phyloP scores from a whole-genome alignment of 2,329 filamentous ascomycete species.

The Exophiala dermatitidis region DNA sequence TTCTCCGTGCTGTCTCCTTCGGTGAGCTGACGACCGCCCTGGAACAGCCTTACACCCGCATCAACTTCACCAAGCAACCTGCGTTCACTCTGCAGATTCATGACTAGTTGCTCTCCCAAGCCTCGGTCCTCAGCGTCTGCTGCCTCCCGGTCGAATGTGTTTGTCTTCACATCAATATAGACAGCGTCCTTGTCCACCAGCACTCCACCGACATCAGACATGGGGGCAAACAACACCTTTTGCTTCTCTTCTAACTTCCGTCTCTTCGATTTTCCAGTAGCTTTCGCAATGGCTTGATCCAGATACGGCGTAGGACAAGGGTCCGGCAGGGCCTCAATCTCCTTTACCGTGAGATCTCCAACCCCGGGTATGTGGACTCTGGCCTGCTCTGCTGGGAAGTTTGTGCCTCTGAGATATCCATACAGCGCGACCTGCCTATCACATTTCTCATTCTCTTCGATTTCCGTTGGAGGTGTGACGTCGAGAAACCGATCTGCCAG shows the following conservation, averaged over 20 bases:
- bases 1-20: slow-evolving; percentile 50
- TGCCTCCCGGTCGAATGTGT: slow-evolving; percentile 62
- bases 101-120: slow-evolving; percentile 91
- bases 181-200: slow-evolving; percentile 96
- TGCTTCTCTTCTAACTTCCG: slow-evolving; percentile 90
- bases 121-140: slow-evolving; percentile 64
- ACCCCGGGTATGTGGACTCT: slow-evolving; percentile 87
- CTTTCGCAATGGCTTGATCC: slow-evolving; percentile 78
- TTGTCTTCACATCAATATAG: slow-evolving; percentile 68
- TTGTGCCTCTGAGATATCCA: slow-evolving; percentile 89
- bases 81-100: slow-evolving; percentile 77
- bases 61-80: slow-evolving; percentile 75
- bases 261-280: slow-evolving; percentile 71
- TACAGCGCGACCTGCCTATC: slow-evolving; percentile 87
- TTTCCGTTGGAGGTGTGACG: slow-evolving; percentile 83
- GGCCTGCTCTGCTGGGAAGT: slow-evolving; percentile 79
- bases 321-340: slow-evolving; percentile 82
- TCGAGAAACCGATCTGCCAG: slow-evolving; percentile 92
- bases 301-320: slow-evolving; percentile 91
- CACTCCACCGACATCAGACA: slow-evolving; percentile 94
- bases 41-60: slow-evolving; percentile 77
- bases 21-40: slow-evolving; percentile 55
- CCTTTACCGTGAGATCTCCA: slow-evolving; percentile 76
- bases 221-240: slow-evolving; percentile 90
- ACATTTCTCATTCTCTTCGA: slow-evolving; percentile 82